Evolutionary conservation across 768 basidiomycete genomes (phyloP), one percentile per base, ranked within the genome.

Genomic region (Pleurotus djamor): DNA sequence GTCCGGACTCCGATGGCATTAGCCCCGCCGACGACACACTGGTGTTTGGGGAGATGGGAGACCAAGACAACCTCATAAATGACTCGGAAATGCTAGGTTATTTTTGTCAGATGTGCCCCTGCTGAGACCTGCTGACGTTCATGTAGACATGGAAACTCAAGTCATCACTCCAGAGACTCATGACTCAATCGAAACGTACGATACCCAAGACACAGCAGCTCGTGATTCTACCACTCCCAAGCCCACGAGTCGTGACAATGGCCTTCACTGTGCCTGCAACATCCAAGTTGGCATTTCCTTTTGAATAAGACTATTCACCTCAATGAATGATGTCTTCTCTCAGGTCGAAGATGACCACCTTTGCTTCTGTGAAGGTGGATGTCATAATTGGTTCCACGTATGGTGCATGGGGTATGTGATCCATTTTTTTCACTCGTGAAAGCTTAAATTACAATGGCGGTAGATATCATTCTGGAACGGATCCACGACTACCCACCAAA

Each of bases 361-460:
- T 33, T 79, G 83, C 58, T 78, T 83, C 58, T 94, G 91, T 65
- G 89, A 92, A 60, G 86, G 84, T 7, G 83, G 78, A n/a, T 92
- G 92, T 70, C 76, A 76, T 14, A 80, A 75, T 59, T 92, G 90
- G 90, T 88, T 82, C 67, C 92, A 94, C 68, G 65, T 85, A 45
- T 94, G 91, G 91, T 79, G 78, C 64, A 76, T 76, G 71, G 78
- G 78, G 74, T 76, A 44, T 45, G 62, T 50, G 33, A 12, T 50
- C 52, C 34, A 44, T 8, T n/a, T 16, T 47, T 10, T 51, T 7
- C 6, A 36, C 32, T n/a, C 14, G n/a, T 28, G 32, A 9, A 48
- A 28, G 21, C 21, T 28, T 28, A 28, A 28, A 28, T 28, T 41
- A 16, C 49, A 34, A 17, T 47, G 58, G 56, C 55, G 16, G 49